Evolutionary conservation across 495 filamentous ascomycete species (phyloP), one percentile per base, ranked within the genome.

Genomic region (Hypoxylon subgilvum): DNA sequence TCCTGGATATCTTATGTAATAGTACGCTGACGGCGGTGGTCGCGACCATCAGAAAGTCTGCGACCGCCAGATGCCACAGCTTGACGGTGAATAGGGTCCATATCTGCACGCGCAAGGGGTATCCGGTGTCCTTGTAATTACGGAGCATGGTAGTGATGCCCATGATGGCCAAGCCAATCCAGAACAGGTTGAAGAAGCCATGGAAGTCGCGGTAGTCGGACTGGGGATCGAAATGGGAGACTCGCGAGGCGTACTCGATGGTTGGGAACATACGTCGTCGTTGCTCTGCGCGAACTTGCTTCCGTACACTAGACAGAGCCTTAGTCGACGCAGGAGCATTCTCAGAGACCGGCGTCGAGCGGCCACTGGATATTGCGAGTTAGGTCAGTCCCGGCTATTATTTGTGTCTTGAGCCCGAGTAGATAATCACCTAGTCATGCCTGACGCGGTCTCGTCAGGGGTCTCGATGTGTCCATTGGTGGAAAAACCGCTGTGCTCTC

Each of bases 181-280:
- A 98, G 74, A 97, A 98, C 34, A 98, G 81, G 35, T 92, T 88
- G 72, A 96, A 98, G 81, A 98, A 98, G 57, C 94, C 94, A 58
- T 91, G 85, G 72, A 98, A 98, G 65, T 98, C 90, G 52, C 86
- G 85, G 62, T 97, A 95, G 64, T 96, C 90, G 75, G 89, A 93
- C 43, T 83, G 81, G 10, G 91, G 91, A 72, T 98, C 94, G 72
- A 98, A 97, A 71, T 98, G 93, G 6, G 93, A 97, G 13, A 97
- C 89, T 25, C 94, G 86, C n/a, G 88, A 87, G 8, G 89, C 83
- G 76, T 92, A 98, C 67, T 96, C 88, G 64, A 96, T 90, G 5
- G 90, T 96, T n/a, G 96, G 94, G 70, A 98, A 98, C 28, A 97
- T 76, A 62, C 94, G 87, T 52, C 85, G 88, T 58, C 89, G 86